Evolutionary conservation across 306 rosid species (phyloP).

Genomic region (Casuarina glauca): DNA sequence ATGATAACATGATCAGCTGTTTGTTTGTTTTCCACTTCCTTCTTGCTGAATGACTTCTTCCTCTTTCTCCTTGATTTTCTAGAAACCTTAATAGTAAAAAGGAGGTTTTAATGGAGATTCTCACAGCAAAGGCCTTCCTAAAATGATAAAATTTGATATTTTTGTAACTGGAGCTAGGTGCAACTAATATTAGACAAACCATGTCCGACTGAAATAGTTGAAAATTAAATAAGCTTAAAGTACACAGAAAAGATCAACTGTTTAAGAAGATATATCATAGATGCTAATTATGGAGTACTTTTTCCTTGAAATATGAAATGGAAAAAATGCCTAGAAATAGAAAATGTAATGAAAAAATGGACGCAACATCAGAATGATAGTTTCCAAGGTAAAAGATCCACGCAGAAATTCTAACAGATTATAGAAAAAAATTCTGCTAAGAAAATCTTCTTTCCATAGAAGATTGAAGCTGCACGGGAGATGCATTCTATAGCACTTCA

Average conservation of each 20-base stretch:
- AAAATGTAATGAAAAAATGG: not conserved
- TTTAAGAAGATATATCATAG: not conserved
- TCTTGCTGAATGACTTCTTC: conserved; percentile 42
- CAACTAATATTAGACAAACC: not conserved
- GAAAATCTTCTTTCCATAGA: not conserved
- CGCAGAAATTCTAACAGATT: not conserved
- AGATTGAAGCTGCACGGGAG: not conserved
- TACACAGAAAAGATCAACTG: not conserved
- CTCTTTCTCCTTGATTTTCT: conserved; percentile 65
- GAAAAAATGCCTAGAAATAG: not conserved
- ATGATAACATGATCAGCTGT: conserved; percentile 41
- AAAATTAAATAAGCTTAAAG: not conserved
- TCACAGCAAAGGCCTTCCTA: not conserved
- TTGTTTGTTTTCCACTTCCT: conserved; percentile 40
- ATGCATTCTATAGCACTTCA: not conserved
- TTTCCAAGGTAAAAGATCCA: conserved; percentile 3
- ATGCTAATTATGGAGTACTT: not conserved
- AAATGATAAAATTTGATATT: not conserved
- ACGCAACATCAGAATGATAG: not conserved
- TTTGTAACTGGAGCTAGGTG: not conserved
- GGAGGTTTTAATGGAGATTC: not conserved
- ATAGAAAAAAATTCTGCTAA: not conserved
- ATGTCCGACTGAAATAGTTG: not conserved
- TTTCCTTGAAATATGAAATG: not conserved
- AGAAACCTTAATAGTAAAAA: conserved; percentile 59